Conservation (phyloP, 768 basidiomycete genomes). For the Neoboletus magnificus region DNA sequence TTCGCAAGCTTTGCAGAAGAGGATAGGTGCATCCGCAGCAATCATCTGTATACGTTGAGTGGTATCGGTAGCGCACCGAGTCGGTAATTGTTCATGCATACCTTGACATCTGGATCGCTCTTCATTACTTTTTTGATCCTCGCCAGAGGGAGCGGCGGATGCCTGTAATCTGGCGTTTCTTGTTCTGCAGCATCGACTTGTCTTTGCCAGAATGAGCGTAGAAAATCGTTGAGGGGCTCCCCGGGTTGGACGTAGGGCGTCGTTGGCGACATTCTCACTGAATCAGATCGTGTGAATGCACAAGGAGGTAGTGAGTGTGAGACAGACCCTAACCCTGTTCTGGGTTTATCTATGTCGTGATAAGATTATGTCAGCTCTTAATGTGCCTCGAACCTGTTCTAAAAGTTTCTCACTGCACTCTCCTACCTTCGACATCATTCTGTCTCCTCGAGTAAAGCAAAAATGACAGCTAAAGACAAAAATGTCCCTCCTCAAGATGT, state of each 20-base stretch:
- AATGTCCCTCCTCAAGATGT: not conserved
- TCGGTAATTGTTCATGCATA: slow-evolving; percentile 34
- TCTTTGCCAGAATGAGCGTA: slow-evolving; percentile 86
- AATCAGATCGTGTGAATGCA: slow-evolving; percentile 20
- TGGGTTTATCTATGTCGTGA: slow-evolving; percentile 13
- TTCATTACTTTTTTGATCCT: slow-evolving; percentile 99
- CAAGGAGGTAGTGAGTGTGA: not conserved
- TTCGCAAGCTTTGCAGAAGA: slow-evolving; percentile 98
- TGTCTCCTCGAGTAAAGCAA: not conserved
- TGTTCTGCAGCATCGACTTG: slow-evolving; percentile 85
- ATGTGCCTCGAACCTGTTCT: not conserved
- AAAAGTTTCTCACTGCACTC: not conserved
- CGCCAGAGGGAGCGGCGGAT: slow-evolving; percentile 87
- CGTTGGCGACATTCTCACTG: slow-evolving; percentile 30
- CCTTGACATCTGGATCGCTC: slow-evolving; percentile 95
- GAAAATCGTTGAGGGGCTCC: slow-evolving; percentile 82
- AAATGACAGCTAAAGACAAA: not conserved
- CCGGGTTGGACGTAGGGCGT: slow-evolving; percentile 77
- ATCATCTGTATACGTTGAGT: slow-evolving; percentile 70
- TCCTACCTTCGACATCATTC: no score
- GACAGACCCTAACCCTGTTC: slow-evolving; percentile 24
- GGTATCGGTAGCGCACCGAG: not conserved
- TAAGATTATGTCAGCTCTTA: not conserved
- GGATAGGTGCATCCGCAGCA: slow-evolving; percentile 92
- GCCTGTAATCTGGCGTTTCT: slow-evolving; percentile 84